Base-by-base conservation (phyloP, 2,329 filamentous ascomycete genomes). In the Pyricularia grisea region DNA sequence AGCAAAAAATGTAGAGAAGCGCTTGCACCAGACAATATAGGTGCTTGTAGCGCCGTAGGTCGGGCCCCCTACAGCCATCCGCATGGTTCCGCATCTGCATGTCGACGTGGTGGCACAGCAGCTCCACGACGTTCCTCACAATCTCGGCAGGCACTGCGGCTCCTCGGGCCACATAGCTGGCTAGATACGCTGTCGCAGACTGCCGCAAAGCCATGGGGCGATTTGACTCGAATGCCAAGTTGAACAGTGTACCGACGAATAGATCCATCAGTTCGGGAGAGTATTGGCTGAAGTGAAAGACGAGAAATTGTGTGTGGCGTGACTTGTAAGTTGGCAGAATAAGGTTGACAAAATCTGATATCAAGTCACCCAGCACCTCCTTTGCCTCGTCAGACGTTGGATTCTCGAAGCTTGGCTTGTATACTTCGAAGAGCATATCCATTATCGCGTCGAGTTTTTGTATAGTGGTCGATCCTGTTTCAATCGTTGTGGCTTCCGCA, bases 1-100 rank as follows among this genome's bases (percentile, higher is more conserved):
- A 99, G 82, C 95, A 99, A 76, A 97, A 97, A 70, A 97, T 94
- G 81, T 97, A 97, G 28, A 97, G 86, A 2, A 96, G 83, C 1
- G 93, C 93, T 78, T 97, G 94, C n/a, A 91, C 88, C 66, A 93
- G 88, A 23, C 92, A 89, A 78, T 97, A 97, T 79, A 96, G 97
- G 17, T 91, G 88, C 66, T 89, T 88, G 76, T 94, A 97, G 65
- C 91, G 89, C 71, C 90, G 89, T 69, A 96, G 85, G 77, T 99
- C 93, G 0, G 95, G 95, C 3, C 93, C 93, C 20, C 88, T 89
- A 77, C 93, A 97, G 33, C 84, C 82, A 5, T 85, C 82, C 76
- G 97, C 91, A 77, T 93, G 90, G 65, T 88, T 83, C 17, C 82
- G 77, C n/a, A 92, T 90, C 74, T 95, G 89, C 60, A 86, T 83